phyloP scores from a whole-genome alignment of 1,139 yeast genomes.

The Yamadazyma mexicana region DNA sequence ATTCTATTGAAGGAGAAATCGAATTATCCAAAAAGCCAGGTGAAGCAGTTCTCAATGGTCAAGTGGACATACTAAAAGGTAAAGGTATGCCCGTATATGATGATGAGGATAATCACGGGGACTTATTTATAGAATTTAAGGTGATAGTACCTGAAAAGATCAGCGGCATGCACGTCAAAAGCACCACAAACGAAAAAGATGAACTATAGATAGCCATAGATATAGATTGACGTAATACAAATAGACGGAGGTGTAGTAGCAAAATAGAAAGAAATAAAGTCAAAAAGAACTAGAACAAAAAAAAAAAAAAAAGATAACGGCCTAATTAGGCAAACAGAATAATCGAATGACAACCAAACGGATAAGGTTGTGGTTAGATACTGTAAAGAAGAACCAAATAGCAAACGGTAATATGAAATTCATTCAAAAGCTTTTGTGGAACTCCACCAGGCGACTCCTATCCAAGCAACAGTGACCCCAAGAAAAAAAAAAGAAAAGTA shows the following conservation, averaged over 20 bases:
- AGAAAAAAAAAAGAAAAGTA: not conserved
- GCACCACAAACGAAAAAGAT: not conserved
- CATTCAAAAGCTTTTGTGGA: too few species aligned
- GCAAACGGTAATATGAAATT: too few species aligned
- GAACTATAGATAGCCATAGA: slow-evolving; percentile 1
- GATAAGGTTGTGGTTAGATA: too few species aligned
- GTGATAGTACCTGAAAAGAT: slow-evolving; percentile 44
- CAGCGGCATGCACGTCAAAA: not conserved
- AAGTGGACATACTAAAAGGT: slow-evolving; percentile 66
- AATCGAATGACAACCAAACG: too few species aligned
- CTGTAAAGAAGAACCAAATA: too few species aligned
- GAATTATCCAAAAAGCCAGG: slow-evolving; percentile 52
- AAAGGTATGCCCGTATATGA: slow-evolving; percentile 80
- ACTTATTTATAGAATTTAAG: slow-evolving; percentile 69
- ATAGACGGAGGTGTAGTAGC: too few species aligned
- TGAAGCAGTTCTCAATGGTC: slow-evolving; percentile 57
- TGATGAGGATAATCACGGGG: slow-evolving; percentile 61
- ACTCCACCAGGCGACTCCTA: too few species aligned
- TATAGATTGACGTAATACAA: not conserved
- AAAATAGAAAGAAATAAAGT: not conserved
- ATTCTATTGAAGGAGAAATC: slow-evolving; percentile 50
- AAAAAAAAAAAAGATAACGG: too few species aligned
- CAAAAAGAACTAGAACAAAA: not conserved
- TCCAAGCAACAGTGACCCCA: too few species aligned
- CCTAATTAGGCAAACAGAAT: too few species aligned